Percentiles rank a stretch among this genome's conserved stretches.
Conservation (phyloP, 2,329 filamentous ascomycete genomes). For the Venturia asperata region DNA sequence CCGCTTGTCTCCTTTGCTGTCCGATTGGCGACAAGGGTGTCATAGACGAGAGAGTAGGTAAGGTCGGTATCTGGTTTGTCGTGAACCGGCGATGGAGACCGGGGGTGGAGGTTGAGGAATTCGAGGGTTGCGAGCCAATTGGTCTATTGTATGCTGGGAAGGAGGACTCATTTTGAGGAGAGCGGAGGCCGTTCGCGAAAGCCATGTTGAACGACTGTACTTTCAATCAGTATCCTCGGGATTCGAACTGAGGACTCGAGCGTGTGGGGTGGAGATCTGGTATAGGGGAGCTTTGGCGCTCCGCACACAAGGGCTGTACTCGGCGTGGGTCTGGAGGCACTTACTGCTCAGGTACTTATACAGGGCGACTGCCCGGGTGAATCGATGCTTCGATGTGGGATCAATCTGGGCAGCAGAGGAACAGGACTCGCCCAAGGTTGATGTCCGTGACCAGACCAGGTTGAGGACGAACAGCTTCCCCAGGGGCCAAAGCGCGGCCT, state of each 20-base stretch:
- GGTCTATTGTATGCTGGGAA: conserved; percentile 66
- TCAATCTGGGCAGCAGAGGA: background rate
- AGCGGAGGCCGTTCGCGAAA: conserved; percentile 59
- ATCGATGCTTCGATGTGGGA: conserved; percentile 4
- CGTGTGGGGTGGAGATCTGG: conserved; percentile 15
- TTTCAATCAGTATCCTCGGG: conserved; percentile 2
- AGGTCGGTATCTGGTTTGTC: conserved; percentile 71
- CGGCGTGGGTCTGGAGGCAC: background rate
- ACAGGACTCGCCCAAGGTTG: conserved; percentile 9
- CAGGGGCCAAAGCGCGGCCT: conserved; percentile 2
- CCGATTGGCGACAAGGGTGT: conserved; percentile 53
- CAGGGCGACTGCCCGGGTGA: conserved; percentile 13
- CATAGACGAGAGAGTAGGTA: conserved; percentile 66
- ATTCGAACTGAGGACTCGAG: conserved; percentile 5
- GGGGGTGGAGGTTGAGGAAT: background rate
- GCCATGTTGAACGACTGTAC: conserved; percentile 44
- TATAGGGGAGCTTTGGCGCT: conserved; percentile 9
- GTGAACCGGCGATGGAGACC: conserved; percentile 88
- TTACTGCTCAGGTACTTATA: conserved; percentile 17
- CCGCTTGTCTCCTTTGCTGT: conserved; percentile 44
- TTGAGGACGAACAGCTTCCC: background rate
- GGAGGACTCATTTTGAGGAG: conserved; percentile 66
- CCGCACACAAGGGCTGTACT: background rate
- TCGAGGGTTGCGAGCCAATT: conserved; percentile 50
- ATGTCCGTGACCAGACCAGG: background rate